A percentile compares a stretch with the other conserved stretches of the same genome.
phyloP scores from a whole-genome alignment of 768 basidiomycete genomes.

The Mycena sanguinolenta region DNA sequence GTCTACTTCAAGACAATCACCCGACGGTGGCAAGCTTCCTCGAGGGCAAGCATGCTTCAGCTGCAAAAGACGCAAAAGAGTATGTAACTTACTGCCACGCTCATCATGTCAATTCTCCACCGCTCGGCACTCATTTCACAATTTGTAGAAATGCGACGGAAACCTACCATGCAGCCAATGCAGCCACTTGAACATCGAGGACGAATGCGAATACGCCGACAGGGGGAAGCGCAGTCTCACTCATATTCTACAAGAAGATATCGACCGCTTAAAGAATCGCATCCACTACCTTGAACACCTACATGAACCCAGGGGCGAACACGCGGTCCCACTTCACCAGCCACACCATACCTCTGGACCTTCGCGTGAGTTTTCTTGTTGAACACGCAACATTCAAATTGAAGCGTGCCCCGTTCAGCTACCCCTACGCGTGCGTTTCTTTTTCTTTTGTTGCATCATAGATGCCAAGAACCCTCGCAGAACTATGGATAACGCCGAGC shows the following conservation, averaged over 20 bases:
- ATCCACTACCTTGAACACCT: background rate
- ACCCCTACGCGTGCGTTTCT: constrained; percentile 4
- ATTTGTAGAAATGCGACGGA: constrained; percentile 20
- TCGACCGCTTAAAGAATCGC: constrained; percentile 6
- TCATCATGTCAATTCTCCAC: background rate
- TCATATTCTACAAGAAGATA: constrained; percentile 19
- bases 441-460: background rate
- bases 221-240: constrained; percentile 6
- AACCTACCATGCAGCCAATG: constrained; percentile 28
- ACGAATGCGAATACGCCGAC: constrained; percentile 27
- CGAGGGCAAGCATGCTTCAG: constrained; percentile 28
- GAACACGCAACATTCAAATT: background rate
- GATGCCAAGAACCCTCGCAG: background rate
- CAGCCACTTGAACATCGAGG: constrained; percentile 18
- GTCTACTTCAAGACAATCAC: constrained; percentile 11
- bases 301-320: background rate
- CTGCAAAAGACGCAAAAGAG: constrained; percentile 23
- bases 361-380: background rate
- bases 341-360: constrained; percentile 8
- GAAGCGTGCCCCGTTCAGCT: background rate
- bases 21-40: constrained; percentile 21
- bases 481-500: constrained; percentile 15
- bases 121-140: background rate
- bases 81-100: background rate
- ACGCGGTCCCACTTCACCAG: background rate